Evolutionary conservation across 2,329 filamentous ascomycete genomes (phyloP).

Genomic region (Ceratocystis albifundus): DNA sequence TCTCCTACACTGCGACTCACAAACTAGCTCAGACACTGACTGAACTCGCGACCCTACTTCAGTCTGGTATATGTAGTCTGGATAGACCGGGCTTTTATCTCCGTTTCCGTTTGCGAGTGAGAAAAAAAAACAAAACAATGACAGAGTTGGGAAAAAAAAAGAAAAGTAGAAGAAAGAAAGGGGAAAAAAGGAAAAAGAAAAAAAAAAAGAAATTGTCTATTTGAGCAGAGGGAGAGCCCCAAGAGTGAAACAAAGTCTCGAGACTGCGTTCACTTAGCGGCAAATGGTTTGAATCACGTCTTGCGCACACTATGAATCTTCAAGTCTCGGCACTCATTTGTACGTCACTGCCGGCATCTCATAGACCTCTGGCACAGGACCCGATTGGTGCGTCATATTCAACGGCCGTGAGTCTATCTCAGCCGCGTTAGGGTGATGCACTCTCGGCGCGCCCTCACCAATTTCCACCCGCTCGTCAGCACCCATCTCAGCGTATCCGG

Average conservation of each 20-base stretch:
- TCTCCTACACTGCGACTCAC: too few relatives aligned
- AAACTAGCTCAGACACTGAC: too few relatives aligned
- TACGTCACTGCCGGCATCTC: conserved; percentile 36
- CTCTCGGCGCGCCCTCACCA: conserved; percentile 27
- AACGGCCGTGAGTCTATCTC: conserved; percentile 34
- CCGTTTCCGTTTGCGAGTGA: too few relatives aligned
- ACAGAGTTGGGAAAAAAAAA: background rate
- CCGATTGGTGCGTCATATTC: conserved; percentile 28
- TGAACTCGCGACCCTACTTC: too few relatives aligned
- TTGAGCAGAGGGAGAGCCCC: background rate
- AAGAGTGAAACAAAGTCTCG: background rate
- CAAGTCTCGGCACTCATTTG: conserved; percentile 21
- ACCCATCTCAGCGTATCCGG: conserved; percentile 24
- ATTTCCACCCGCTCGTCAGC: conserved; percentile 29
- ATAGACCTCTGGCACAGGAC: conserved; percentile 30
- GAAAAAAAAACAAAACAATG: background rate
- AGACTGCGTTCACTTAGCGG: background rate
- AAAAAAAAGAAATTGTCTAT: background rate
- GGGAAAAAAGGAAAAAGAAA: background rate
- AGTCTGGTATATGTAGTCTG: too few relatives aligned
- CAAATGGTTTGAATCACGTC: too few relatives aligned
- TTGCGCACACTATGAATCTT: background rate
- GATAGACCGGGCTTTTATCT: too few relatives aligned
- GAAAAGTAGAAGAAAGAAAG: background rate
- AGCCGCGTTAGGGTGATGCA: conserved; percentile 31